Percentiles rank a stretch among this genome's conserved stretches.
Evolutionary conservation across 768 basidiomycete species (phyloP).

Genomic region (Suillus variegatus): DNA sequence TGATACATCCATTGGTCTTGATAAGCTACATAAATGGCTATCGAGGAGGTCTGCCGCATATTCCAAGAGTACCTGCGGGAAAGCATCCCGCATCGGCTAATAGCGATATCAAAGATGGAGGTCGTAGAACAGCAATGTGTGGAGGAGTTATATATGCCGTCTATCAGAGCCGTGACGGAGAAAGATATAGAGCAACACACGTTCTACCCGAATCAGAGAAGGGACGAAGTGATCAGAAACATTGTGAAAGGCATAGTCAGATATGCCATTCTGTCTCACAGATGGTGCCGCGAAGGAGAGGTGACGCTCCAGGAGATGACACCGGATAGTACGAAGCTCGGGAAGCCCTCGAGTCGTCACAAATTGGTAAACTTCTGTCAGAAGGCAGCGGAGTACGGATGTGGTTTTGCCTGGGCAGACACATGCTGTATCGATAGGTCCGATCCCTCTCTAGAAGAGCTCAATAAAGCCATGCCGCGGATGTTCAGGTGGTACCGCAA

Average conservation of each 20-base stretch:
- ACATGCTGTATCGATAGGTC: conserved; percentile 14
- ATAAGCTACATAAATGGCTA: conserved; percentile 10
- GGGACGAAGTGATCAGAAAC: conserved; percentile 21
- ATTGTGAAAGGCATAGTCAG: conserved; percentile 25
- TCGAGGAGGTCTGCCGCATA: conserved; percentile 18
- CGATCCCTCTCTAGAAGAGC: neutral
- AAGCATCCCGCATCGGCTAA: conserved; percentile 18
- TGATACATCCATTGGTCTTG: neutral
- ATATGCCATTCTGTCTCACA: conserved; percentile 23
- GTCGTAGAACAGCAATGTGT: conserved; percentile 14
- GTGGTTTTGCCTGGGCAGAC: conserved; percentile 24
- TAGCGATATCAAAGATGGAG: conserved; percentile 18
- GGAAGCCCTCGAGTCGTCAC: conserved; percentile 11
- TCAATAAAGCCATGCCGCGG: neutral
- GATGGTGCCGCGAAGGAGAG: conserved; percentile 8
- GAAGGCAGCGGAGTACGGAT: conserved; percentile 16
- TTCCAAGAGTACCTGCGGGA: conserved; percentile 15
- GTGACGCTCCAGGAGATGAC: conserved; percentile 13
- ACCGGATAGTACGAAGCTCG: neutral
- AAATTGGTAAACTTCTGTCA: conserved; percentile 17
- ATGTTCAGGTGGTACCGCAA: conserved; percentile 24
- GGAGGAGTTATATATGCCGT: conserved; percentile 7
- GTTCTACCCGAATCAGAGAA: conserved; percentile 24
- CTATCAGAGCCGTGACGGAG: conserved; percentile 21
- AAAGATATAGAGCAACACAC: conserved; percentile 22